Percentiles rank a stretch among this genome's conserved stretches.
phyloP scores from a whole-genome alignment of 1,284 basidiomycete genomes.

The Trichosporon faecale region DNA sequence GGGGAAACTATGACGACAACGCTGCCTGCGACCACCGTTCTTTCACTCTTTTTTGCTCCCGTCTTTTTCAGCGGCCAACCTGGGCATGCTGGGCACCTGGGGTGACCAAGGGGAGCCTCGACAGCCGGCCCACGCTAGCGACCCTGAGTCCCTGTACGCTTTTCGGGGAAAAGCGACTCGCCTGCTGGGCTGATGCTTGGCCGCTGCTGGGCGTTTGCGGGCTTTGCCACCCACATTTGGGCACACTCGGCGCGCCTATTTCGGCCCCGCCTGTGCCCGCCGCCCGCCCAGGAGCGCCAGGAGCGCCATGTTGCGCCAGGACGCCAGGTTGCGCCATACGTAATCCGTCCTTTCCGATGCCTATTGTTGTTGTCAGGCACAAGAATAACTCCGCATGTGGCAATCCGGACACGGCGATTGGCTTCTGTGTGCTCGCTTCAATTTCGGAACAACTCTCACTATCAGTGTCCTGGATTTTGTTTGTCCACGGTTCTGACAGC shows the following conservation, averaged over 20 bases:
- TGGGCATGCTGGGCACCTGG: too few species aligned
- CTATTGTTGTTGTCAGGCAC: not conserved
- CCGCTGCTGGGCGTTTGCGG: not conserved
- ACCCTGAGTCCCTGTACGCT: not conserved
- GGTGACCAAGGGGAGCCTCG: too few species aligned
- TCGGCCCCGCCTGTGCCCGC: not conserved
- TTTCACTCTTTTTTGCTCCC: not conserved
- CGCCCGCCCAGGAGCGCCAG: too few species aligned
- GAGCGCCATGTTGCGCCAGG: not conserved
- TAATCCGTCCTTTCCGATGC: not conserved
- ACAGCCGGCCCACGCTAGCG: not conserved
- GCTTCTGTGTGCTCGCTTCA: not conserved
- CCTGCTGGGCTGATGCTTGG: not conserved
- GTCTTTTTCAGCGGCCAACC: not conserved
- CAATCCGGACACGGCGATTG: not conserved
- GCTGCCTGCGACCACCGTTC: not conserved
- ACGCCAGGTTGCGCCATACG: not conserved
- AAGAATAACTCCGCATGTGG: not conserved
- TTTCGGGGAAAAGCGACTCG: not conserved
- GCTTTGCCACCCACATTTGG: not conserved
- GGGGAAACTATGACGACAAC: not conserved
- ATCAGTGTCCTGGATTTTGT: not conserved
- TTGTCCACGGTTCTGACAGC: not conserved
- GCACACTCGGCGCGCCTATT: not conserved
- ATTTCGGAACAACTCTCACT: not conserved